Evolutionary conservation across 768 basidiomycete genomes (phyloP).

Genomic region (Trametes punicea): DNA sequence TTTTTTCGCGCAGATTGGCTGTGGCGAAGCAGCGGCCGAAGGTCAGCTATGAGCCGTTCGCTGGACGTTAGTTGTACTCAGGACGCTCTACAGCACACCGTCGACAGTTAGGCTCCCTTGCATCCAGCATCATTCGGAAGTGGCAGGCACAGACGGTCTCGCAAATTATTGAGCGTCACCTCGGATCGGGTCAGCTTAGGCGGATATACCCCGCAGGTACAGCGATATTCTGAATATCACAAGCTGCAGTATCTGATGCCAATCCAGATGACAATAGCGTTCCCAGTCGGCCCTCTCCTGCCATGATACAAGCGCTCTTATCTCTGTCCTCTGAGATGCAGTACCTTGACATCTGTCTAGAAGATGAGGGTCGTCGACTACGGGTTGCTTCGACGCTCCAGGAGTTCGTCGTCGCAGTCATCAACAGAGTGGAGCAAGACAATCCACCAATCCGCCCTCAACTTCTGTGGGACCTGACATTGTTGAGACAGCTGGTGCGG

Average conservation of each 20-base stretch:
- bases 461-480: slow-evolving; percentile 19
- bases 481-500: slow-evolving; percentile 15
- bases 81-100: slow-evolving; percentile 46
- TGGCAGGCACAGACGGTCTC: slow-evolving; percentile 51
- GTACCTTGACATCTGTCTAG: slow-evolving; percentile 48
- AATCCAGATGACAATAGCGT: slow-evolving; percentile 9
- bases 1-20: slow-evolving; percentile 46
- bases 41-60: slow-evolving; percentile 32
- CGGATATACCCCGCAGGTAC: not conserved
- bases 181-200: not conserved
- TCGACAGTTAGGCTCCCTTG: slow-evolving; percentile 37
- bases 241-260: not conserved
- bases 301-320: slow-evolving; percentile 53
- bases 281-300: slow-evolving; percentile 45
- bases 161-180: slow-evolving; percentile 8
- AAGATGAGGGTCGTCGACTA: slow-evolving; percentile 20
- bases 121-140: slow-evolving; percentile 44
- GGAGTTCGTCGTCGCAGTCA: not conserved
- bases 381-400: slow-evolving; percentile 21
- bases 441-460: not conserved
- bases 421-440: not conserved
- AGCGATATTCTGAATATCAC: not conserved
- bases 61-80: not conserved
- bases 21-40: slow-evolving; percentile 32
- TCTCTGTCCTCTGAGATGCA: slow-evolving; percentile 51